Base-by-base conservation (phyloP, 164 flowering plant genomes). In the Dillenia turbinata region DNA sequence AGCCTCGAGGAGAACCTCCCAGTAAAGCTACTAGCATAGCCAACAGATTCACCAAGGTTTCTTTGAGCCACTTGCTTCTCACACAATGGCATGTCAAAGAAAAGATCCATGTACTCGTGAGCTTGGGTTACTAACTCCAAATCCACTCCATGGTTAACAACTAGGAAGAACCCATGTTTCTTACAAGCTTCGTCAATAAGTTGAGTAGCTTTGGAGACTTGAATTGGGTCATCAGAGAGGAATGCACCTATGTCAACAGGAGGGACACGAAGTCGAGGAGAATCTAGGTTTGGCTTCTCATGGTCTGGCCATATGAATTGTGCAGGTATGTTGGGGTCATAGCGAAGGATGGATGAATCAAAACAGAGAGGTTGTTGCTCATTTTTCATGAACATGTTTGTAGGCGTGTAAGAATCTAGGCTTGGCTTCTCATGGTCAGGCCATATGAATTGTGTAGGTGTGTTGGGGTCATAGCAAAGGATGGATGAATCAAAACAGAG, bases 251-350 rank as follows among this genome's bases (percentile, higher is more conserved):
- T 11, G 67, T 88, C 91, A 11, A 88, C 77, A 10, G 75, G 63
- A 10, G 89, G 89, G 13, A 81, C 71, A 0, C 8, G 60, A 15
- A 88, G 79, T 15, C 66, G 64, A 7, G 78, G 83, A n/a, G 73
- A 19, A 66, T 70, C 57, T 0, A 52, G 44, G 49, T 66, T 24
- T 9, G 90, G 89, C 61, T 77, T 79, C 16, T 87, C 96, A 8
- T 79, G 67, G 61, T 85, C 86, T 0, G 96, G 87, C 90, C 93
- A 89, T 15, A 89, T 69, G 81, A 87, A 89, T 49, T 82, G 76
- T 5, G 70, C 47, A 0, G 96, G 90, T 57, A 88, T 72, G 53
- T 67, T 59, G 40, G 70, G 3, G 56, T 79, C 66, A 61, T 70
- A 12, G 17, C 66, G 71, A n/a, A 82, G 74, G 45, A 78, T 10